Base-by-base conservation (phyloP, 768 basidiomycete genomes). In the Naganishia friedmannii region DNA sequence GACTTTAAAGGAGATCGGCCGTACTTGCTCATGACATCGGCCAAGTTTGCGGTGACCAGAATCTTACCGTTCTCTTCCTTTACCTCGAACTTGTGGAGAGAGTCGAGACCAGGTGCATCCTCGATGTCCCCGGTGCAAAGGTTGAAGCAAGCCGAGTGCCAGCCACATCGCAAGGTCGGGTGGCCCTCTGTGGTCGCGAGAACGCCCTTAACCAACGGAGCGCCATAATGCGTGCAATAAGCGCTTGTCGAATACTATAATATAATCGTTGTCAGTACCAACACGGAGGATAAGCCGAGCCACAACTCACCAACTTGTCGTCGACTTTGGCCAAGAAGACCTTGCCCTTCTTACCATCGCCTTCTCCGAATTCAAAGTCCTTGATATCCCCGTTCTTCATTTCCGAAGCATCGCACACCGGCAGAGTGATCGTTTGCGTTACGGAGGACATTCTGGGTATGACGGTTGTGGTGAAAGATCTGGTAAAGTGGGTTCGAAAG, bases 121-220 rank as follows among this genome's bases (percentile, higher is more conserved):
- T 96, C 92, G 56, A 68, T 78, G 51, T 78, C 74, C 70, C 70
- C 70, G 70, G 87, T 90, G 81, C 87, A 88, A 60, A 91, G 85
- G 74, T 90, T 90, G 84, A 93, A 95, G 81, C 92, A 93, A 37
- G 92, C 92, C 84, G 91, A 91, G 76, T 92, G 91, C 92, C 91
- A 93, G 13, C 90, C 90, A 75, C 92, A 69, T 58, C 55, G 51
- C 34, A 56, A 19, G 4, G 68, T 69, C 28, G 46, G 45, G 28
- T 26, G 34, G 9, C 57, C 65, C 17, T 67, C 57, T 2, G 45
- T 66, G 2, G 55, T 53, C 26, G 19, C 26, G 29, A 53, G 37
- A 26, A 73, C 79, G 56, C 54, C 80, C 79, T 92, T 53, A 5
- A 84, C 87, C 2, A 94, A 84, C 1, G 92, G 91, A 2, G 92